Conservation (phyloP, 257 asterid genomes). For the Knoxia roxburghii region DNA sequence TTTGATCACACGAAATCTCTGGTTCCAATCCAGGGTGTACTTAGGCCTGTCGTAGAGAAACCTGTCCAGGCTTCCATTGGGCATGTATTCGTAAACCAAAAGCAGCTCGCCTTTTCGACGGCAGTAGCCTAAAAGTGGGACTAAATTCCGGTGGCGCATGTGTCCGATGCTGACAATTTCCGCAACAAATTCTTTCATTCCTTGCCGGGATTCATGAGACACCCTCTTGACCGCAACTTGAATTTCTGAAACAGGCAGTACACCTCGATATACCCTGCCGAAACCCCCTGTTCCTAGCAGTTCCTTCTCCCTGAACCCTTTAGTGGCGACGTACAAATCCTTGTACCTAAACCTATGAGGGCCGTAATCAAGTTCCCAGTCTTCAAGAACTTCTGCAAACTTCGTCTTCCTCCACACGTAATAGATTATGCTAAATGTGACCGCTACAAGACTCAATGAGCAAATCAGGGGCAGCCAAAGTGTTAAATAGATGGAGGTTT, state of each 20-base stretch:
- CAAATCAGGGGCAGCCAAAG: conserved; percentile 32
- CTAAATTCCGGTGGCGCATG: conserved; percentile 62
- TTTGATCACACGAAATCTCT: conserved; percentile 53
- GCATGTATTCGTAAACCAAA: conserved; percentile 68
- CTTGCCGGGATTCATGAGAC: conserved; percentile 64
- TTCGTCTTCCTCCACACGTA: conserved; percentile 29
- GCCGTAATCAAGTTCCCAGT: conserved; percentile 48
- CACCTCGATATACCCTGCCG: conserved; percentile 63
- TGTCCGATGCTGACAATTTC: conserved; percentile 65
- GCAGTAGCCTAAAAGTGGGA: conserved; percentile 71
- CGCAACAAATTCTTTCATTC: conserved; percentile 57
- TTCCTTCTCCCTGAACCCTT: conserved; percentile 51
- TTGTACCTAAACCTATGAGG: conserved; percentile 39
- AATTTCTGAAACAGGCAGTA: conserved; percentile 23
- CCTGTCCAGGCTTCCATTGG: conserved; percentile 66
- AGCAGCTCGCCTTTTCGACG: conserved; percentile 53
- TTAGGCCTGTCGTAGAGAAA: conserved; percentile 41
- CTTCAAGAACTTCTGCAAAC: conserved; percentile 50
- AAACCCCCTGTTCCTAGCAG: conserved; percentile 70
- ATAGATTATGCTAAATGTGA: conserved; percentile 6
- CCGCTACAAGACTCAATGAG: neutral
- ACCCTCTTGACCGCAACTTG: conserved; percentile 65
- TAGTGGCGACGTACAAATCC: conserved; percentile 32
- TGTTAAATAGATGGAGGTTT: conserved; percentile 20
- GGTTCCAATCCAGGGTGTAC: conserved; percentile 44